These are phyloP conservation scores for Mucor ambiguus DNA, from an alignment of 371 early-diverging fungal genomes.

Conservation along the genomic window DNA sequence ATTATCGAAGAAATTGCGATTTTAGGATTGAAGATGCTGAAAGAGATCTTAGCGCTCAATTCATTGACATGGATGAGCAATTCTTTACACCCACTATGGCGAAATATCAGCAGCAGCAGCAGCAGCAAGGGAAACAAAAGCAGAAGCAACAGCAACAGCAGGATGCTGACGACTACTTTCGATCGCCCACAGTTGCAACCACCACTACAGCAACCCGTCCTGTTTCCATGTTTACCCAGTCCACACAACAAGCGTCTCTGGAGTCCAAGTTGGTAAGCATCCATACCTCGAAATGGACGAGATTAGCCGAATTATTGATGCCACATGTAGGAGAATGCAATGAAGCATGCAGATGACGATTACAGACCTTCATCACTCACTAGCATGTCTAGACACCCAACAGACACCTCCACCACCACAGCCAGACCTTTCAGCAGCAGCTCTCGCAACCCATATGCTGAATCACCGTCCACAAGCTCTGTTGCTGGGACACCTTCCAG, in stretches of 20 bases:
- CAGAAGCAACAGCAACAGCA: not conserved
- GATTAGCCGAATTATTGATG: not conserved
- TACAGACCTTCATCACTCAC: not conserved
- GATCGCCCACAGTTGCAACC: not conserved
- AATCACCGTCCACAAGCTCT: not conserved
- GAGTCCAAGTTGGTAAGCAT: not conserved
- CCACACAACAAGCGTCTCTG: not conserved
- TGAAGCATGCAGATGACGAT: not conserved
- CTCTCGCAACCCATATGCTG: not conserved
- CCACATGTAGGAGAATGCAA: not conserved
- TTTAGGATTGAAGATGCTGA: conserved; percentile 69
- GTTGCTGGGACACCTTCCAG: not conserved
- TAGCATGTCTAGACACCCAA: not conserved
- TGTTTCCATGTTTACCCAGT: not conserved
- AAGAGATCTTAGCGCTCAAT: conserved; percentile 44
- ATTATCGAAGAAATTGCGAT: conserved; percentile 81
- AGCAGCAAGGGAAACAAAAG: not conserved
- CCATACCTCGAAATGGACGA: not conserved
- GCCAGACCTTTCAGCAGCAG: not conserved
- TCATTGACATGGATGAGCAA: conserved; percentile 39
- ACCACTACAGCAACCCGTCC: not conserved
- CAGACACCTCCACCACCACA: not conserved
- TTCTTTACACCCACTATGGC: conserved; percentile 53
- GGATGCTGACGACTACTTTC: not conserved
- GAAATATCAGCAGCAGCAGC: conserved; percentile 45